Percentiles rank a stretch among this genome's conserved stretches.
Evolutionary conservation across 495 filamentous ascomycete genomes (phyloP).

Genomic region (Parathielavia appendiculata): DNA sequence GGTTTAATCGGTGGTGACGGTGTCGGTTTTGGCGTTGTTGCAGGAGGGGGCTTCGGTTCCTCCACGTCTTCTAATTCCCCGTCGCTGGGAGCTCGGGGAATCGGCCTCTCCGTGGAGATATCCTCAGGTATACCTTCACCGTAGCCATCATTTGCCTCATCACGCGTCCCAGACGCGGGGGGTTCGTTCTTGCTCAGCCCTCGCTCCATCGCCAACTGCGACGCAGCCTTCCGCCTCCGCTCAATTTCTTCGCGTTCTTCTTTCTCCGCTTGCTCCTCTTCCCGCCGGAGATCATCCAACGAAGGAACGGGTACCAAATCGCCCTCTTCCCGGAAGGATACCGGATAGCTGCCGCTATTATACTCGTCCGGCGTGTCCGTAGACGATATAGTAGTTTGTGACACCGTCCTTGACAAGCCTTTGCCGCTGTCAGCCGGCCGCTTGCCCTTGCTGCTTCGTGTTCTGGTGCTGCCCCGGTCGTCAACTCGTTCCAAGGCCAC

Average conservation of each 20-base stretch:
- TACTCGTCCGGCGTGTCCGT: conserved; percentile 37
- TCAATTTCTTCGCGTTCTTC: conserved; percentile 69
- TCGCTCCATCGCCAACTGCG: conserved; percentile 61
- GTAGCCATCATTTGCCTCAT: conserved; percentile 2
- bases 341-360: conserved; percentile 30
- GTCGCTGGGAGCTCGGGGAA: neutral
- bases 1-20: neutral
- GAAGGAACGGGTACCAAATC: conserved; percentile 43
- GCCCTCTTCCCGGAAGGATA: conserved; percentile 26
- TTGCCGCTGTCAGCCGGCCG: conserved; percentile 45
- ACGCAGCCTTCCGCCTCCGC: conserved; percentile 65
- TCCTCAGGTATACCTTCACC: neutral
- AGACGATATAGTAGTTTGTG: conserved; percentile 48
- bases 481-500: conserved; percentile 69
- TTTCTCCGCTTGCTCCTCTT: conserved; percentile 62
- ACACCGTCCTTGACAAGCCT: conserved; percentile 53
- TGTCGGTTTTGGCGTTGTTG: neutral
- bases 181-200: conserved; percentile 52
- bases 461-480: conserved; percentile 66
- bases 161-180: conserved; percentile 18
- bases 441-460: conserved; percentile 56
- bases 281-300: conserved; percentile 65
- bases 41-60: conserved; percentile 15
- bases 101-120: neutral
- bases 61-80: conserved; percentile 6